Evolutionary conservation across 148 eudicot species (phyloP).

Genomic region (Rhododendron griersonianum): DNA sequence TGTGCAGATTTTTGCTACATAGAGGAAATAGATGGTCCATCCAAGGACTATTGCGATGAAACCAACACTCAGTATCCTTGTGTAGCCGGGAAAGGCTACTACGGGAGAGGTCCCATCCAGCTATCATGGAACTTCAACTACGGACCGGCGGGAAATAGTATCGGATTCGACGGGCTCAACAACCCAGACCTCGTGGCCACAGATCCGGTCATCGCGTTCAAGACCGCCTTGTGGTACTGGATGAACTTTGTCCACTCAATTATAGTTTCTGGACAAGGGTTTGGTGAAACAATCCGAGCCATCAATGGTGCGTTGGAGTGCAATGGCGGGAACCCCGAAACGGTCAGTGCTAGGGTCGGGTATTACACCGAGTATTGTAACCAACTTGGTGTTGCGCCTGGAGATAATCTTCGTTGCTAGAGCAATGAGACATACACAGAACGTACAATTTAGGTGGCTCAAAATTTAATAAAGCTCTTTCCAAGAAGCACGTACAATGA

Average conservation of each 20-base stretch:
- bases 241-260: conserved; percentile 32
- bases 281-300: conserved; percentile 51
- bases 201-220: conserved; percentile 41
- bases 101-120: conserved; percentile 66
- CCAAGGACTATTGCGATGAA: conserved; percentile 26
- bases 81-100: conserved; percentile 28
- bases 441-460: too few relatives aligned
- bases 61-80: not conserved
- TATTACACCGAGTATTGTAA: conserved; percentile 37
- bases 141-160: conserved; percentile 33
- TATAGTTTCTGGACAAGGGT: conserved; percentile 42
- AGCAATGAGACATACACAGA: too few relatives aligned
- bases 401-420: conserved; percentile 26
- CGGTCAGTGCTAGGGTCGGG: conserved; percentile 28
- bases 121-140: conserved; percentile 59
- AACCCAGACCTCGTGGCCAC: conserved; percentile 48
- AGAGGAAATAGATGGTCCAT: conserved; percentile 34
- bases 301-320: conserved; percentile 57
- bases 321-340: conserved; percentile 20
- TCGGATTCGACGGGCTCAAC: conserved; percentile 37
- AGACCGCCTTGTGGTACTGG: conserved; percentile 63
- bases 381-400: conserved; percentile 43
- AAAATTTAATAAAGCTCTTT: too few relatives aligned
- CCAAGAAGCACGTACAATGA: too few relatives aligned
- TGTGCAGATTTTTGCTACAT: conserved; percentile 41